A percentile compares a stretch with the other conserved stretches of the same genome.
These are phyloP conservation scores for Penicillium argentinense DNA, from an alignment of 495 filamentous ascomycete species.

Conservation along the genomic window DNA sequence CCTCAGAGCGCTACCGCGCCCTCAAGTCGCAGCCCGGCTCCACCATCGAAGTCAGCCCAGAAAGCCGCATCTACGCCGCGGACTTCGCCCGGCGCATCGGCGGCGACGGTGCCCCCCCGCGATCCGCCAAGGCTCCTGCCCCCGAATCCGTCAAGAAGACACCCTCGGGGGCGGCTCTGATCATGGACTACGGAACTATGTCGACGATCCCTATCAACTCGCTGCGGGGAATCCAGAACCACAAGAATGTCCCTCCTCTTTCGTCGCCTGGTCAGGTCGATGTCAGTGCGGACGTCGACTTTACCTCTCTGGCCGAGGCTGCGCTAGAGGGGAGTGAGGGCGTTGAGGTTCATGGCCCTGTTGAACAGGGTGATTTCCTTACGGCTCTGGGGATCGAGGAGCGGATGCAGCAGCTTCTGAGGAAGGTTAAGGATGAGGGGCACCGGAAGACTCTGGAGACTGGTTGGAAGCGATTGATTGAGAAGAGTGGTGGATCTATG, in stretches of 20 bases:
- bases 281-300: slow-evolving; percentile 89
- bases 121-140: slow-evolving; percentile 29
- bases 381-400: slow-evolving; percentile 75
- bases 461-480: slow-evolving; percentile 77
- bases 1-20: slow-evolving; percentile 76
- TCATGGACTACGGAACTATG: slow-evolving; percentile 89
- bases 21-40: slow-evolving; percentile 62
- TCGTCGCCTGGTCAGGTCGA: slow-evolving; percentile 76
- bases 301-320: slow-evolving; percentile 76
- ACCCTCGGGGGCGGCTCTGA: slow-evolving; percentile 80
- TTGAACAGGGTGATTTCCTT: slow-evolving; percentile 82
- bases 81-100: slow-evolving; percentile 84
- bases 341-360: slow-evolving; percentile 90
- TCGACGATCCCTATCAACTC: slow-evolving; percentile 80
- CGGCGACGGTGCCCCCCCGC: slow-evolving; percentile 46
- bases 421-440: slow-evolving; percentile 48
- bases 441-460: slow-evolving; percentile 62
- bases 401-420: slow-evolving; percentile 67
- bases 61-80: slow-evolving; percentile 72
- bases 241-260: slow-evolving; percentile 75
- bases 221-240: slow-evolving; percentile 78
- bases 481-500: slow-evolving; percentile 78
- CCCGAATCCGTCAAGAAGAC: slow-evolving; percentile 44
- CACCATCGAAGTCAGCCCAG: slow-evolving; percentile 86
- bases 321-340: slow-evolving; percentile 69